Evolutionary conservation across 371 early-diverging fungal genomes (phyloP).

Genomic region (Mucor circinelloides): DNA sequence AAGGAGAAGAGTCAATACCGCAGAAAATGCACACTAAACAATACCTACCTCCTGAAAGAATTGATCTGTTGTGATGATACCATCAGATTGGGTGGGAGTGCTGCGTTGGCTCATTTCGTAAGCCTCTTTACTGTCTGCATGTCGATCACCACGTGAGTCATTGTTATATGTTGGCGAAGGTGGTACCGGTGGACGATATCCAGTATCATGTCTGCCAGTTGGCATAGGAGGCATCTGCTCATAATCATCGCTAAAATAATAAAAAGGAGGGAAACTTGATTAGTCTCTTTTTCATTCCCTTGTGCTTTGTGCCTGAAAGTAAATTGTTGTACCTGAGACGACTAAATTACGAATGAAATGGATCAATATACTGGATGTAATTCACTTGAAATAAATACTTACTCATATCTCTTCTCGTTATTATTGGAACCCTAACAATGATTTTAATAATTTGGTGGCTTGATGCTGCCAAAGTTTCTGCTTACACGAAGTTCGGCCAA

Average conservation of each 20-base stretch:
- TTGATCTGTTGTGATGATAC: constrained; percentile 43
- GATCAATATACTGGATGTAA: not conserved
- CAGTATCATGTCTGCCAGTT: constrained; percentile 26
- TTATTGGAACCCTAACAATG: constrained; percentile 27
- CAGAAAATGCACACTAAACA: not conserved
- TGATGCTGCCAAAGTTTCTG: not conserved
- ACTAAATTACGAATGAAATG: constrained; percentile 18
- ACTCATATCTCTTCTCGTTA: constrained; percentile 50
- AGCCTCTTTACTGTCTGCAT: constrained; percentile 43
- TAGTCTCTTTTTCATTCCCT: not conserved
- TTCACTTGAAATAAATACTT: constrained; percentile 16
- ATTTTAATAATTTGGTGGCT: not conserved
- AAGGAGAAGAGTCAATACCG: not conserved
- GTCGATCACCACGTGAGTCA: constrained; percentile 32
- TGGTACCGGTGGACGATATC: constrained; percentile 45
- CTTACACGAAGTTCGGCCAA: constrained; percentile 50
- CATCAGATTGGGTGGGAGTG: constrained; percentile 3
- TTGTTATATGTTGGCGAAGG: constrained; percentile 43
- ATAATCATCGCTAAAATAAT: constrained; percentile 41
- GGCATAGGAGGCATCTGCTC: constrained; percentile 47
- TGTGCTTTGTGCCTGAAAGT: not conserved
- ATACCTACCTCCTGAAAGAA: constrained; percentile 49
- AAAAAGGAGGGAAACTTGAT: not conserved
- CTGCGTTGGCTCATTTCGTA: constrained; percentile 47
- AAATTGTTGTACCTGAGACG: constrained; percentile 36